phyloP scores from a whole-genome alignment of 495 filamentous ascomycete species.

The Penicillium goetzii region DNA sequence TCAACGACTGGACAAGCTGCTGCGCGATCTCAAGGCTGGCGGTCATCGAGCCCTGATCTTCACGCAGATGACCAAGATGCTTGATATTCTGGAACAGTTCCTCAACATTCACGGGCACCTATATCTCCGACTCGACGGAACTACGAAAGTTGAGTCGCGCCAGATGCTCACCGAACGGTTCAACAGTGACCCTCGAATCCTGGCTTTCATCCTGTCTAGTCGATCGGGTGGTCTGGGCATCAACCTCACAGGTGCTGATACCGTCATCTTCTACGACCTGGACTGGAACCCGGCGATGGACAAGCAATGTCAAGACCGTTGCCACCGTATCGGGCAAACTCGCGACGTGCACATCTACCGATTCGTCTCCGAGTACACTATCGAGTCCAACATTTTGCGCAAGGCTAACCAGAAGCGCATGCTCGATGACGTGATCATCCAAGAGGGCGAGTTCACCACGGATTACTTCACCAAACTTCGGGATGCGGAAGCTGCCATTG shows the following conservation, averaged over 20 bases:
- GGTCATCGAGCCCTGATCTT: conserved; percentile 96
- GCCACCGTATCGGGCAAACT: conserved; percentile 97
- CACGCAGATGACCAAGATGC: conserved; percentile 98
- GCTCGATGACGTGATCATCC: conserved; percentile 97
- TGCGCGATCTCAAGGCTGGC: conserved; percentile 84
- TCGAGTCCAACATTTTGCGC: conserved; percentile 96
- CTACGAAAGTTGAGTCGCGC: conserved; percentile 92
- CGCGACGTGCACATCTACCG: conserved; percentile 98
- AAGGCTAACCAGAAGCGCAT: conserved; percentile 97
- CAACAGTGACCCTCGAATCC: conserved; percentile 90
- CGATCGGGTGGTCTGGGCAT: conserved; percentile 95
- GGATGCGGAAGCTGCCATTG: conserved; percentile 67
- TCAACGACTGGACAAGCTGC: conserved; percentile 83
- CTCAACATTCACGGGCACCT: conserved; percentile 98
- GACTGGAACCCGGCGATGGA: conserved; percentile 99
- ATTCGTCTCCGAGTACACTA: conserved; percentile 95
- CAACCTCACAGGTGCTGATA: conserved; percentile 95
- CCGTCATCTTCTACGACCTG: conserved; percentile 98
- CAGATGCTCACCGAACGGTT: conserved; percentile 96
- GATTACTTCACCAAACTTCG: conserved; percentile 87
- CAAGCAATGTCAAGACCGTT: conserved; percentile 97
- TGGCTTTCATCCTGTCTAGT: conserved; percentile 92
- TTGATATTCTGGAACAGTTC: conserved; percentile 97
- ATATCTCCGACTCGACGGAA: conserved; percentile 92
- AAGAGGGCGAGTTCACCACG: conserved; percentile 97